These are phyloP conservation scores for Umbelopsis vinacea DNA, from an alignment of 192 early-diverging fungal species.

Conservation along the genomic window DNA sequence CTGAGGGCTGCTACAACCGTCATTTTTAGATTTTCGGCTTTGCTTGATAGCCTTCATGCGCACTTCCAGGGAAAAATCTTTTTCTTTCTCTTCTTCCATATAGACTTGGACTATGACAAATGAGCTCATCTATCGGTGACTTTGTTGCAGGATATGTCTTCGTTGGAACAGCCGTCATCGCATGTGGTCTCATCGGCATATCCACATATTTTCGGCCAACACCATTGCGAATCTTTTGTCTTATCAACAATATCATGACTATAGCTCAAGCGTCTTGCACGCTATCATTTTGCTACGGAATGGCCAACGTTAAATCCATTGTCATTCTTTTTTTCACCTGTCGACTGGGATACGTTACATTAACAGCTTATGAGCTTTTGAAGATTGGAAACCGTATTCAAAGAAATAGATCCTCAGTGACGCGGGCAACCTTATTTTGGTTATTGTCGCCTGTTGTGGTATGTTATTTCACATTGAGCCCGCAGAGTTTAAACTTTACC, in stretches of 20 bases:
- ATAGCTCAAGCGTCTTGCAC: conserved; percentile 1
- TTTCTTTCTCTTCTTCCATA: not conserved
- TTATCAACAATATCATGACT: conserved; percentile 8
- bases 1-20: too few species aligned
- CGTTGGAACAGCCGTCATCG: not conserved
- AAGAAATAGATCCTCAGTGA: not conserved
- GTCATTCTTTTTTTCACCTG: not conserved
- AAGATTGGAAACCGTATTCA: conserved; percentile 10
- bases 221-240: conserved; percentile 1
- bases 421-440: conserved; percentile 5
- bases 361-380: conserved; percentile 1
- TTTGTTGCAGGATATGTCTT: conserved; percentile 9
- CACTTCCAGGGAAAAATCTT: not conserved
- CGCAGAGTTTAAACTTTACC: too few species aligned
- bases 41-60: not conserved
- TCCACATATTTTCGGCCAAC: conserved; percentile 5
- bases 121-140: not conserved
- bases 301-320: not conserved
- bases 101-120: not conserved
- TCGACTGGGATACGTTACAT: conserved; percentile 15
- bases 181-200: not conserved
- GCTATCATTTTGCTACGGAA: not conserved
- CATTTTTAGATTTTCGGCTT: not conserved
- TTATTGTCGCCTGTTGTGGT: not conserved
- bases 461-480: not conserved